Percentiles rank a stretch among this genome's conserved stretches.
phyloP scores from a whole-genome alignment of 495 filamentous ascomycete species.

The Terfezia claveryi region DNA sequence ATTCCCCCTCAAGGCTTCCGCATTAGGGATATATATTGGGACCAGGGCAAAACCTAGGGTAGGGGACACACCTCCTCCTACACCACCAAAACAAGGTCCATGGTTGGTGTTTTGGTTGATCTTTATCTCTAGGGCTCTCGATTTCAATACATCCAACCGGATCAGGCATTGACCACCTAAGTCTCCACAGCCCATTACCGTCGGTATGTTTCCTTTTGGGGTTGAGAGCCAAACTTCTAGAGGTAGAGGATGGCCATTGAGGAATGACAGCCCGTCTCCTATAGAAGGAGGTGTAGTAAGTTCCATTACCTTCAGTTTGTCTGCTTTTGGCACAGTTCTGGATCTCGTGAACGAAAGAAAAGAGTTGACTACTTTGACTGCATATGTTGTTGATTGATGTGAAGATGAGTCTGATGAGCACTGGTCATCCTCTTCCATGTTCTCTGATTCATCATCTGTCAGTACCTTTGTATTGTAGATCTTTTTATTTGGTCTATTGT shows the following conservation, averaged over 20 bases:
- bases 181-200: background rate
- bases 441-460: background rate
- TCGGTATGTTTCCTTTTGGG: background rate
- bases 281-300: background rate
- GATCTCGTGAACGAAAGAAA: background rate
- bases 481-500: background rate
- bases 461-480: background rate
- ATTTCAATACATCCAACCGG: too few species aligned
- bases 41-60: background rate
- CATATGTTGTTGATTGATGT: background rate
- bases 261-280: background rate
- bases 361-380: background rate
- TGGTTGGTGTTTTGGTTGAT: too few species aligned
- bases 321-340: background rate
- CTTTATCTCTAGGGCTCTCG: too few species aligned
- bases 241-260: background rate
- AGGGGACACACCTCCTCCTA: background rate
- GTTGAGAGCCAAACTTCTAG: background rate
- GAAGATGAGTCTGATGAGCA: background rate
- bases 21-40: background rate
- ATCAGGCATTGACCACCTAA: background rate
- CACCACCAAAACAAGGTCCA: background rate
- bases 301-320: background rate
- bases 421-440: background rate
- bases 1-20: background rate